Conservation (phyloP, 257 asterid genomes). For the Nicotiana undulata region DNA sequence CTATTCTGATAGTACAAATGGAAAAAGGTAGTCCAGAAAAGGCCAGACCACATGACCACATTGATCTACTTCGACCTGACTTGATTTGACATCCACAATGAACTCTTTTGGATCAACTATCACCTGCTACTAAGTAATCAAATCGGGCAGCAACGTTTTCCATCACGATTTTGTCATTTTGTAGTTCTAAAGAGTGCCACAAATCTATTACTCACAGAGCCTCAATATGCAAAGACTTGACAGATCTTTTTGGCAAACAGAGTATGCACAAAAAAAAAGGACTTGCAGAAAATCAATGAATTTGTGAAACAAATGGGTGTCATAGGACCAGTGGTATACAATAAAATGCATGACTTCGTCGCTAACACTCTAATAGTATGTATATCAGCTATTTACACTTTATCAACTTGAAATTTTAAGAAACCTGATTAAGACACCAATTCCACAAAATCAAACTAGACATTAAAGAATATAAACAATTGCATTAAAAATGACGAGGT, state of each 20-base stretch:
- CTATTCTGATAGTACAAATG: no score
- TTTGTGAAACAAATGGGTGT: neutral
- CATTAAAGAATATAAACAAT: neutral
- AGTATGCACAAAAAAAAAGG: neutral
- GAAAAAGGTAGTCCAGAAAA: neutral
- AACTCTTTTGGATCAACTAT: neutral
- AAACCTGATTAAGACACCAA: neutral
- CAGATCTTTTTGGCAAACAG: neutral
- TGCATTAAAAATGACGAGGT: neutral
- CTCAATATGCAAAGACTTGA: neutral
- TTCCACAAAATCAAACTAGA: neutral
- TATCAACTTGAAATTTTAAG: neutral
- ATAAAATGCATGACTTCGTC: neutral
- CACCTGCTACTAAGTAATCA: neutral
- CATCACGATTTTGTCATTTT: neutral
- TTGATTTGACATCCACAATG: neutral
- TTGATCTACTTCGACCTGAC: neutral
- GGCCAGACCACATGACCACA: neutral
- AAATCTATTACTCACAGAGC: neutral
- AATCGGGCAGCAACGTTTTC: neutral
- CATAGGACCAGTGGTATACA: neutral
- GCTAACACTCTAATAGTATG: neutral
- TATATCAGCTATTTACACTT: neutral
- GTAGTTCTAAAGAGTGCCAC: neutral
- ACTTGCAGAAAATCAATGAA: neutral